Percentiles rank a stretch among this genome's conserved stretches.
phyloP scores from a whole-genome alignment of 805 yeast species.

The Wickerhamiella brachini region DNA sequence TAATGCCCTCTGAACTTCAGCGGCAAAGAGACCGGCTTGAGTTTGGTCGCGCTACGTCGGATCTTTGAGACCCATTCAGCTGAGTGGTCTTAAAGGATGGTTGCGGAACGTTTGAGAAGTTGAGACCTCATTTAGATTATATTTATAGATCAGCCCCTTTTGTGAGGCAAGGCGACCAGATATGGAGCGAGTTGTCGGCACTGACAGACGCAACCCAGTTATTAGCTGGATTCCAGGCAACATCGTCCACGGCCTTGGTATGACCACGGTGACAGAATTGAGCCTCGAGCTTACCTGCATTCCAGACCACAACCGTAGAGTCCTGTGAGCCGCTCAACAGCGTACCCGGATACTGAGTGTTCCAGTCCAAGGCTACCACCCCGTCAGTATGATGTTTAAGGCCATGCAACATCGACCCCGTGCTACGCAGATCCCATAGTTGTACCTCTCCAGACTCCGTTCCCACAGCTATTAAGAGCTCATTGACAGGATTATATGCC shows the following conservation, averaged over 20 bases:
- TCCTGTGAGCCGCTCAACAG: conserved; percentile 55
- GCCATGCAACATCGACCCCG: conserved; percentile 21
- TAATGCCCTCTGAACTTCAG: conserved; percentile 65
- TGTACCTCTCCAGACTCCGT: conserved; percentile 41
- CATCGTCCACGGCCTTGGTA: conserved; percentile 70
- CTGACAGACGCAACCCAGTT: conserved; percentile 65
- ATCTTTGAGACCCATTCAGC: neutral
- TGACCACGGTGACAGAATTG: conserved; percentile 76
- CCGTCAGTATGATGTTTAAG: conserved; percentile 36
- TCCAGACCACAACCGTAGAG: conserved; percentile 31
- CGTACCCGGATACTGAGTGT: conserved; percentile 38
- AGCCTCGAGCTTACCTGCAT: conserved; percentile 10
- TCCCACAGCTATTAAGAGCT: conserved; percentile 52
- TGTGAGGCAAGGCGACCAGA: conserved; percentile 81
- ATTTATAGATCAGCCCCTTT: no score
- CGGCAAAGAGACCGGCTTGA: conserved; percentile 74
- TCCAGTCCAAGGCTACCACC: conserved; percentile 63
- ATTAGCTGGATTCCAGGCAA: conserved; percentile 65
- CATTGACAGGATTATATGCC: conserved; percentile 44
- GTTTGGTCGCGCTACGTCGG: conserved; percentile 36
- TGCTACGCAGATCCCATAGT: conserved; percentile 53
- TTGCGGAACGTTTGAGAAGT: no score
- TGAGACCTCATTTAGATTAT: no score
- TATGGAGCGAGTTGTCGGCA: conserved; percentile 75
- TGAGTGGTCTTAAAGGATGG: no score